These are phyloP conservation scores for Hyaloscypha variabilis DNA, from an alignment of 495 filamentous ascomycete species.

Conservation along the genomic window DNA sequence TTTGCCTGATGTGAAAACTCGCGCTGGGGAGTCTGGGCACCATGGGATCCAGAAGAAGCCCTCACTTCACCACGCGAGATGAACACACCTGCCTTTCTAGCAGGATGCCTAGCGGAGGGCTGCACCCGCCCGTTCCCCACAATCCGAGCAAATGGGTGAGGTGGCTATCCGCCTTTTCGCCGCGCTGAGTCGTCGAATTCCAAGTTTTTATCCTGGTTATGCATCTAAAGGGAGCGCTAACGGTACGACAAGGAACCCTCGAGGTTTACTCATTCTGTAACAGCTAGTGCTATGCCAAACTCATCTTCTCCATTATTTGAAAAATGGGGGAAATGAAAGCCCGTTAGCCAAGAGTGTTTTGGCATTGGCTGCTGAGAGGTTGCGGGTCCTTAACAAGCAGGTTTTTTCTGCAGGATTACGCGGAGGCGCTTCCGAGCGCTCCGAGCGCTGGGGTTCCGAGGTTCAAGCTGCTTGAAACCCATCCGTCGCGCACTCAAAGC, in stretches of 20 bases:
- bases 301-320: too few species aligned
- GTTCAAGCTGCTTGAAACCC: background rate
- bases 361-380: background rate
- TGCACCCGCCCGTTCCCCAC: background rate
- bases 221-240: background rate
- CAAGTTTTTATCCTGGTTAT: background rate
- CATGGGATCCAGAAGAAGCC: too few species aligned
- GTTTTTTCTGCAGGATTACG: background rate
- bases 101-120: too few species aligned
- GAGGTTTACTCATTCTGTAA: too few species aligned
- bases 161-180: too few species aligned
- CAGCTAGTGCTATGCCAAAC: too few species aligned
- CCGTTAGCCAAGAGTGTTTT: background rate
- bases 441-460: background rate
- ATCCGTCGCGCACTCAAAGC: background rate
- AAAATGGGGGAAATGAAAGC: background rate
- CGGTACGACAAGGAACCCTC: too few species aligned
- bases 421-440: background rate
- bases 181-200: background rate
- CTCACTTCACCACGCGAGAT: too few species aligned
- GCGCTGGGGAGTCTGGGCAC: background rate
- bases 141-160: too few species aligned
- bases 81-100: too few species aligned
- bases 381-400: background rate
- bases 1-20: background rate